phyloP scores from a whole-genome alignment of 495 filamentous ascomycete species.

The Aspergillus haitiensis region DNA sequence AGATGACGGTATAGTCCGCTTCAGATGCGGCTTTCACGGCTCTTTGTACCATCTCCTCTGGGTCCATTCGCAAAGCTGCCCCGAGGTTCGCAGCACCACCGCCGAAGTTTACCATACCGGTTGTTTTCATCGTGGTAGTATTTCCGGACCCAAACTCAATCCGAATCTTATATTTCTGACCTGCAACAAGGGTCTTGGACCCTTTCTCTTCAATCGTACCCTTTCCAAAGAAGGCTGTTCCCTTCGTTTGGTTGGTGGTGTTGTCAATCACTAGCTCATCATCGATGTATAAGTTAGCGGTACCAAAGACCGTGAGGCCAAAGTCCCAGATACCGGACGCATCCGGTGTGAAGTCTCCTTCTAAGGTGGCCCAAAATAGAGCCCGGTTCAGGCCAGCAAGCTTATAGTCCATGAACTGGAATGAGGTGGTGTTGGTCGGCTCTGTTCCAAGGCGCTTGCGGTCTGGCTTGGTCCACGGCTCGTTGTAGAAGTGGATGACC shows the following conservation, averaged over 20 bases:
- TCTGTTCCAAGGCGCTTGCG: conserved; percentile 53
- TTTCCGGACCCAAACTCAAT: conserved; percentile 61
- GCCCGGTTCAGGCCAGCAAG: conserved; percentile 46
- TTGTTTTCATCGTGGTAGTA: conserved; percentile 52
- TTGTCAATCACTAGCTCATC: conserved; percentile 68
- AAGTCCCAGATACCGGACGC: conserved; percentile 65
- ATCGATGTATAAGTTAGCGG: conserved; percentile 65
- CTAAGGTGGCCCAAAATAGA: conserved; percentile 54
- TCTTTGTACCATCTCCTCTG: conserved; percentile 62
- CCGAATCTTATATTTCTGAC: conserved; percentile 55
- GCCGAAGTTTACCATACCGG: conserved; percentile 48
- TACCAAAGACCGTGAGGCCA: conserved; percentile 68
- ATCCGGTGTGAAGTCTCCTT: conserved; percentile 54
- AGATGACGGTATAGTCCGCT: conserved; percentile 68
- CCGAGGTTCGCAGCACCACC: conserved; percentile 72
- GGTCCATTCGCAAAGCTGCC: conserved; percentile 63
- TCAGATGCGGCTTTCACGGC: conserved; percentile 59
- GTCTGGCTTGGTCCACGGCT: conserved; percentile 37
- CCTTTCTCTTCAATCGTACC: conserved; percentile 60
- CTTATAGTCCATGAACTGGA: conserved; percentile 59
- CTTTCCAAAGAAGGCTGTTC: conserved; percentile 56
- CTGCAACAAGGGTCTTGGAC: conserved; percentile 49
- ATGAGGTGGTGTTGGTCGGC: conserved; percentile 49
- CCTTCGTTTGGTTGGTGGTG: conserved; percentile 52
- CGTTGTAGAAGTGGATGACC: conserved; percentile 54